Evolutionary conservation across 305 asterid genomes (phyloP), one percentile per base, ranked within the genome.

Genomic region (Petunia hybrid): DNA sequence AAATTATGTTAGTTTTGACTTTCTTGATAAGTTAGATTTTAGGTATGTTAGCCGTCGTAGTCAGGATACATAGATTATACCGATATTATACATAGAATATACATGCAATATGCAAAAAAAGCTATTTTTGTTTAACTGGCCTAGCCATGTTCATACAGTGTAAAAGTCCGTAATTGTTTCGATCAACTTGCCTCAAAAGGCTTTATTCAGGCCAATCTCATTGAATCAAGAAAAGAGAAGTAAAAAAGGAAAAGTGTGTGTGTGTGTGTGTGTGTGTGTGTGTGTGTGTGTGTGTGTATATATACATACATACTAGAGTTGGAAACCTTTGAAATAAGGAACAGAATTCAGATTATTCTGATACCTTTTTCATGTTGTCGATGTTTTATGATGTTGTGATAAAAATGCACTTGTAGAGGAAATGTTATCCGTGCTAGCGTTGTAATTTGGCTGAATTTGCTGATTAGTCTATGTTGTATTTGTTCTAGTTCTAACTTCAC

Each of bases 401-500:
- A 74, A 53, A 14, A 46, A 55, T 7, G 51, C 39, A 14, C 51
- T 75, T 75, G 65, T 45, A 36, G 65, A 53, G 51, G n/a, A 75
- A 38, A 7, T 55, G 36, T 55, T 35, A 46, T 38, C 64, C 4
- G 14, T 55, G 65, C 31, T 8, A 38, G n/a, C 8, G 51, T 14
- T 38, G 53, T 55, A n/a, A 5, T 38, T 31, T 55, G 39, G 5
- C 14, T 75, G 38, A 39, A 13, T 38, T 74, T 74, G 4, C 48
- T 53, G 3, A 74, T 74, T 53, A 74, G 14, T 74, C 42, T 74
- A 38, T 74, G 3, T 14, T 74, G 48, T 38, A 38, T 38, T 46
- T 55, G 38, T 75, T 75, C 36, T 8, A 38, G 79, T 74, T 75
- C 39, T 4, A 53, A 53, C 79, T 55, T 38, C 46, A 53, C 46